Conservation (phyloP, 495 filamentous ascomycete genomes). For the Hyaloscypha hepaticicola region DNA sequence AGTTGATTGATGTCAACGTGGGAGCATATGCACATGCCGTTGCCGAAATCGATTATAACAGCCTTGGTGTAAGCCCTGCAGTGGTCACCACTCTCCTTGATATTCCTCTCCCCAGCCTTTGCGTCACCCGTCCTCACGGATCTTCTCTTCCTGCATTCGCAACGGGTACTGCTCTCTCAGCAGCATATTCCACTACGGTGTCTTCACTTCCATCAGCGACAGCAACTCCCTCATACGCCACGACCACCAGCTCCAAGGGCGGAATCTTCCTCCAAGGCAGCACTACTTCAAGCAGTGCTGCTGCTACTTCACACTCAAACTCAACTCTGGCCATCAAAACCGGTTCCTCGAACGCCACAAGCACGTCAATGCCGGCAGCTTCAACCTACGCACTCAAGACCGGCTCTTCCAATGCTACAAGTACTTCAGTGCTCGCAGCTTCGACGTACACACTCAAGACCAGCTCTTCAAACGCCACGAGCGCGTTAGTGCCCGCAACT, state of each 20-base stretch:
- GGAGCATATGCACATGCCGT: conserved; percentile 39
- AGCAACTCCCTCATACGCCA: neutral
- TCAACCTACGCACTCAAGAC: neutral
- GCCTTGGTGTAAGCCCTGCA: conserved; percentile 37
- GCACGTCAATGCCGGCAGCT: conserved; percentile 5
- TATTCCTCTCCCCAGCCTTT: conserved; percentile 35
- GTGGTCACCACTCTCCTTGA: conserved; percentile 39
- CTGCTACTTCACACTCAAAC: conserved; percentile 3
- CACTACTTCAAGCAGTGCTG: neutral
- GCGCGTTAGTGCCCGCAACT: too few relatives aligned
- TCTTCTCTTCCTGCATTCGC: conserved; percentile 15
- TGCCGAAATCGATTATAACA: conserved; percentile 37
- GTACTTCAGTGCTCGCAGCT: conserved; percentile 10
- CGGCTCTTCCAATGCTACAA: conserved; percentile 3
- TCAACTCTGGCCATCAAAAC: neutral
- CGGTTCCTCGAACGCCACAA: neutral
- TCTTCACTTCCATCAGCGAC: neutral
- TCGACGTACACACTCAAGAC: too few relatives aligned
- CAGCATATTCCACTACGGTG: neutral
- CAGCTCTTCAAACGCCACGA: neutral
- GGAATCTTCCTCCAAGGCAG: neutral
- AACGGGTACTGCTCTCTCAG: neutral
- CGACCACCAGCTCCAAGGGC: neutral
- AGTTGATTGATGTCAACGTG: conserved; percentile 40
- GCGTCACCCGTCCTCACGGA: neutral